Percentiles rank a stretch among this genome's conserved stretches.
These are phyloP conservation scores for Herpetomonas tarakana DNA, from an alignment of 208 protist genomes.

Conservation along the genomic window DNA sequence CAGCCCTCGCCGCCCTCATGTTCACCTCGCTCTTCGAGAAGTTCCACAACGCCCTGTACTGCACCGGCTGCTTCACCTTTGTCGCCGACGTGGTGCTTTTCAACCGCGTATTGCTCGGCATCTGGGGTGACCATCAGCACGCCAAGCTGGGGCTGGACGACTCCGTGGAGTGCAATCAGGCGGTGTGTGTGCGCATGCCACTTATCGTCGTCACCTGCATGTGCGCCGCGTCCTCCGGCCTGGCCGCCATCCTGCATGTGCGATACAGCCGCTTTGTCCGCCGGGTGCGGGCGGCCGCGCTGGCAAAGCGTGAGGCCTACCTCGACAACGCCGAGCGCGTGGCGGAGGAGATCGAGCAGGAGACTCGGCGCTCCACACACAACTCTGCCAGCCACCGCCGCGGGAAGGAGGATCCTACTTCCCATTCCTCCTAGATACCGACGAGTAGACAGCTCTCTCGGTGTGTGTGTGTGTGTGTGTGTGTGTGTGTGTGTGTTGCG, in stretches of 20 bases:
- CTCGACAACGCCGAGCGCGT: not conserved
- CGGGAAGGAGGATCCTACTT: too few species aligned
- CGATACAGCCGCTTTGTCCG: conserved; percentile 31
- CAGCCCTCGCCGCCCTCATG: conserved; percentile 38
- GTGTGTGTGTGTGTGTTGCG: too few species aligned
- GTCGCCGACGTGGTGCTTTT: conserved; percentile 38
- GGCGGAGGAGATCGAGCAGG: not conserved
- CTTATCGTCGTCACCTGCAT: conserved; percentile 23
- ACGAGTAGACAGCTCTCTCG: too few species aligned
- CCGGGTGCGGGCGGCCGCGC: not conserved
- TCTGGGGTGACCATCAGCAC: conserved; percentile 40
- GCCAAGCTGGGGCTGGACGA: conserved; percentile 17
- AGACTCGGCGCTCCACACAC: not conserved
- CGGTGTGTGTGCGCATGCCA: conserved; percentile 23
- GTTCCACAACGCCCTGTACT: conserved; percentile 53
- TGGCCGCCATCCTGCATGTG: conserved; percentile 15
- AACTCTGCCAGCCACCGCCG: too few species aligned
- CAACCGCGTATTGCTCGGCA: conserved; percentile 52
- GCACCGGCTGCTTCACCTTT: conserved; percentile 27
- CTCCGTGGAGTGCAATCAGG: conserved; percentile 15
- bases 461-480: too few species aligned
- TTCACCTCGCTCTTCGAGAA: conserved; percentile 45
- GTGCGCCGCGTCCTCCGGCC: not conserved
- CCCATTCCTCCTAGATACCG: too few species aligned
- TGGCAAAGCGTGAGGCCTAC: not conserved